Base-by-base conservation (phyloP, 1,284 basidiomycete species). In the Salmacisia buchloeana region DNA sequence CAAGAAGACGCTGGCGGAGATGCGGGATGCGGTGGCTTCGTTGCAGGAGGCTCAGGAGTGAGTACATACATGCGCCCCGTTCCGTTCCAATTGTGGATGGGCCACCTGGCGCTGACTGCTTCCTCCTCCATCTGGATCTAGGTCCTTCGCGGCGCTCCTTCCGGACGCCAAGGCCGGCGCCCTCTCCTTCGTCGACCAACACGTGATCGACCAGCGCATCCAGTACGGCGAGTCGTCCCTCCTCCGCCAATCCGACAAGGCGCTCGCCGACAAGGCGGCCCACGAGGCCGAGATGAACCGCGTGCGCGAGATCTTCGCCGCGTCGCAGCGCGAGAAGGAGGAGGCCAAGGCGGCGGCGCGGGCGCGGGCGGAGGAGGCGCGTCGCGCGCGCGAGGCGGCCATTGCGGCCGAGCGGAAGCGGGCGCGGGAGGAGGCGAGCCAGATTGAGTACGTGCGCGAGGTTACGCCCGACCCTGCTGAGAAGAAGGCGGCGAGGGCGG, bases 151-250 rank as follows among this genome's bases (percentile, higher is more conserved):
- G 4, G 63, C 63, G 13, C 62, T 78, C 31, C 35, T 69, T 34
- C 70, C 72, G 33, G 71, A 74, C 12, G 77, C 77, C 23, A 65
- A 64, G 41, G 61, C 59, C 18, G 67, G 68, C 0, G 71, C 70
- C 31, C 69, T 79, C 31, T 63, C 70, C 31, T 73, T 74, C 66
- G 73, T 79, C 64, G 65, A 75, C 29, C 64, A 69, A 13, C 76
- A 79, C 31, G 58, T 78, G 2, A 69, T 79, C 2, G 77, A 78
- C 62, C 77, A 79, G 69, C 71, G 77, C 27, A 68, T 68, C 62
- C 70, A 74, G 69, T 79, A 76, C 61, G 76, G 72, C 39, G 72
- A 71, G 35, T 69, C 64, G 25, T 74, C 72, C 21, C 65, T 76
- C 29, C 63, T 77, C 15, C 67, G 71, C 35, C 68, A 70, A 25